Evolutionary conservation across 495 filamentous ascomycete genomes (phyloP), one percentile per base, ranked within the genome.

Genomic region (Platismatia glauca): DNA sequence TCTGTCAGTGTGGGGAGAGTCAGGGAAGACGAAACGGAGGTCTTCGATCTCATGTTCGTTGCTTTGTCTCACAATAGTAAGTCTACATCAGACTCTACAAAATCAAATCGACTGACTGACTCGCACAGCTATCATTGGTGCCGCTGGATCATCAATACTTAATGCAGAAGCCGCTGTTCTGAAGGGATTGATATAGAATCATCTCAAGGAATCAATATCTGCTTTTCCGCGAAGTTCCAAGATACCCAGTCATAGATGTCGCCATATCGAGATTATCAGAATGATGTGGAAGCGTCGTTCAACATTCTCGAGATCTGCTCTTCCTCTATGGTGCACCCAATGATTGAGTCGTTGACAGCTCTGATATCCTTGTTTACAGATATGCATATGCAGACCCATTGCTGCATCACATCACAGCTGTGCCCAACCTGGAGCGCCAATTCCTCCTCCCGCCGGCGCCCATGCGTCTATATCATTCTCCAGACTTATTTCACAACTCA

Each of bases 121-220:
- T n/a, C 43, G 11, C 41, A 29, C 63, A 87, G 85, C 92, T 52
- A 86, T 98, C 50, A 92, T 98, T 71, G 93, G 92, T 67, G 94
- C 94, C 43, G 91, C 94, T 13, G 94, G 94, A 38, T 94, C 89
- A 12, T 95, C 90, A 20, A 95, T 97, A 72, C 75, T 98, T 61
- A 97, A 97, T 72, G 90, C 91, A 16, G 94, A 97, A 73, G 90
- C 91, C 39, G 92, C 93, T 41, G 84, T 96, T 31, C 81, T 96
- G 57, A 95, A 91, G 77, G 94, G 92, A 12, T 89, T 86, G 67
- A 79, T 91, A 66, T 92, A 81, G n/a, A 39, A 9, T 3, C 33
- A 24, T 4, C 2, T 18, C 11, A 3, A 43, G 9, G 38, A 35
- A 7, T 20, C 24, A 16, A 29, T 20, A 44, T 48, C 1, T 41